A percentile compares a stretch with the other conserved stretches of the same genome.
Evolutionary conservation across 1,284 basidiomycete species (phyloP).

Genomic region (Quambalaria eucalypti): DNA sequence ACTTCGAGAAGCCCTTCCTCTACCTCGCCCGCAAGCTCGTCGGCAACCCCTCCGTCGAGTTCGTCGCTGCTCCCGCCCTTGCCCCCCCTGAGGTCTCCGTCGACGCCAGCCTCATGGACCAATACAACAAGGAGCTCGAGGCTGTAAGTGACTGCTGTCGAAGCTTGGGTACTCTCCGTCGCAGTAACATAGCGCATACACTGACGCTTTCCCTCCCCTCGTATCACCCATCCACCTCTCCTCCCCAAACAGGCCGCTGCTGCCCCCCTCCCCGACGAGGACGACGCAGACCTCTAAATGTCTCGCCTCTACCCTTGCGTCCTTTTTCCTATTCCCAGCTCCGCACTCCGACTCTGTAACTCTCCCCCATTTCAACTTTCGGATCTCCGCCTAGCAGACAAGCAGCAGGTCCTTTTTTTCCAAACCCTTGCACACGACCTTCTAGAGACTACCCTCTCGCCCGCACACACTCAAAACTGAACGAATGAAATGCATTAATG

Average conservation of each 20-base stretch:
- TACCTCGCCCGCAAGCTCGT: slow-evolving; percentile 98
- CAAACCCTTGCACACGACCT: no score
- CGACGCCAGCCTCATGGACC: slow-evolving; percentile 68
- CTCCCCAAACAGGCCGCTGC: slow-evolving; percentile 48
- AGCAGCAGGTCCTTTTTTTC: no score
- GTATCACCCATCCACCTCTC: neutral
- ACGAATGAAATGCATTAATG: no score
- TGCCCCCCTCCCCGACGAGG: slow-evolving; percentile 54
- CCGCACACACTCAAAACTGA: no score
- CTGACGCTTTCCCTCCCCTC: neutral
- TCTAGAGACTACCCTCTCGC: no score
- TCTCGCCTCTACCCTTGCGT: neutral
- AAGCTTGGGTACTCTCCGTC: neutral
- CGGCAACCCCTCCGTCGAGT: slow-evolving; percentile 81
- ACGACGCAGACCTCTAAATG: slow-evolving; percentile 48
- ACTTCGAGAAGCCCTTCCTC: slow-evolving; percentile 99
- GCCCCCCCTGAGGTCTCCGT: slow-evolving; percentile 86
- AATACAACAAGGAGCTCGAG: slow-evolving; percentile 74
- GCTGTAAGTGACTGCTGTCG: slow-evolving; percentile 11
- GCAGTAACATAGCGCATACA: neutral
- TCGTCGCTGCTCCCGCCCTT: slow-evolving; percentile 91
- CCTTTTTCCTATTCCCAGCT: slow-evolving; percentile 14
- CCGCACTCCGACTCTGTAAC: no score
- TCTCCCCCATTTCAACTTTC: no score
- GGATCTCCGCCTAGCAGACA: no score